phyloP scores from a whole-genome alignment of 257 asterid species.

The Primulina eburnea region DNA sequence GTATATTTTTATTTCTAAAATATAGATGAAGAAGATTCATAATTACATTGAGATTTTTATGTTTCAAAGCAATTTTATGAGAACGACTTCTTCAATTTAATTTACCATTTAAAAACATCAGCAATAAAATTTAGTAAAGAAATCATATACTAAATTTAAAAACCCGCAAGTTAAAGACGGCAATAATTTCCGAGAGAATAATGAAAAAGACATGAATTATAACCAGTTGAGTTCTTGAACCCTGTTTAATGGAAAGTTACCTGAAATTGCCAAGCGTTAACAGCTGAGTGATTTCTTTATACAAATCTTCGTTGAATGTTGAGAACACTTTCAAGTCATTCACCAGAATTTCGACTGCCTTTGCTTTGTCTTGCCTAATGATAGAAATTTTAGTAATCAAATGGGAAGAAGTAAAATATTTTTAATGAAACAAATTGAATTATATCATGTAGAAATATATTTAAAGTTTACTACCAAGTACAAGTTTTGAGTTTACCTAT shows the following conservation, averaged over 20 bases:
- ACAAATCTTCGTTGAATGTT: conserved; percentile 81
- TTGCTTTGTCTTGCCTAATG: conserved; percentile 83
- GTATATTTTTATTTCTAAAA: not conserved
- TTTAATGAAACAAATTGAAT: not conserved
- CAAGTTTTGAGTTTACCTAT: conserved; percentile 45
- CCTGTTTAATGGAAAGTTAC: conserved; percentile 34
- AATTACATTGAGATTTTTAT: not conserved
- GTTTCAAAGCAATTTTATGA: not conserved
- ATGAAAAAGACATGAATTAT: conserved; percentile 14
- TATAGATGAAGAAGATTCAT: not conserved
- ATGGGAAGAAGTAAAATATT: not conserved
- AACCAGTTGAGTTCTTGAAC: not conserved
- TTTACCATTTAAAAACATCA: not conserved
- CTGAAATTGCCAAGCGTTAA: conserved; percentile 85
- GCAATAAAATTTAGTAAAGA: not conserved
- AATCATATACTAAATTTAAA: not conserved
- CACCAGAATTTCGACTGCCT: conserved; percentile 84
- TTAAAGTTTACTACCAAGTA: conserved; percentile 1
- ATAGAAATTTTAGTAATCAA: conserved; percentile 15
- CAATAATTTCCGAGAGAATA: not conserved
- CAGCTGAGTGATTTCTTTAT: conserved; percentile 91
- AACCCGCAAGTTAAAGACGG: not conserved
- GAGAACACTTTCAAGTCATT: conserved; percentile 89
- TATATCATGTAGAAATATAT: not conserved
- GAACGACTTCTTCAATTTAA: not conserved